Conservation (phyloP, 306 rosid genomes). For the Vachellia pachyceras region DNA sequence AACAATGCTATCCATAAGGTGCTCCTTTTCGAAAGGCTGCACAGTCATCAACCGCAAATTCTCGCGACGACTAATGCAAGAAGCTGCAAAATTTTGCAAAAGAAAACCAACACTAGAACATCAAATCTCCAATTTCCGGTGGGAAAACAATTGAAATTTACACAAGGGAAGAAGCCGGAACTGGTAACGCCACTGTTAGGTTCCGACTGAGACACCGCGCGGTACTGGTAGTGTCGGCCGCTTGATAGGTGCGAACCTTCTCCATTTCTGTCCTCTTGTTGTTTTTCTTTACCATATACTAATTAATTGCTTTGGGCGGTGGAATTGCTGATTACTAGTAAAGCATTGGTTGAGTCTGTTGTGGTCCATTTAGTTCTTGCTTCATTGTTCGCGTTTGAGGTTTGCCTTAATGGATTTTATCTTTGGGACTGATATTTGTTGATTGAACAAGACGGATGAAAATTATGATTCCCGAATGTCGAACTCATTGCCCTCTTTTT, state of each 20-base stretch:
- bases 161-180: slow-evolving; percentile 5
- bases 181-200: slow-evolving; percentile 7
- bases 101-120: background rate
- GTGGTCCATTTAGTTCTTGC: background rate
- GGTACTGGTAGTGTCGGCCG: background rate
- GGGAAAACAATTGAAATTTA: background rate
- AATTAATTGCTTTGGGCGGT: background rate
- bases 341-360: background rate
- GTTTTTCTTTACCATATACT: background rate
- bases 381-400: background rate
- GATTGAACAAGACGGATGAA: background rate
- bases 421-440: background rate
- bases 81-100: background rate
- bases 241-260: background rate
- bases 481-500: background rate
- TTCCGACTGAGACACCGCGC: background rate
- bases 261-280: background rate
- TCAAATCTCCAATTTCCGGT: background rate
- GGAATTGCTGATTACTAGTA: background rate
- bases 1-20: background rate
- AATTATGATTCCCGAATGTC: background rate
- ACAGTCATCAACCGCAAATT: background rate
- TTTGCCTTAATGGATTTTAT: background rate
- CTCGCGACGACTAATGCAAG: background rate
- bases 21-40: background rate